Conservation (phyloP, 2,329 filamentous ascomycete species). For the Dryadomyces quercus-mongolicae region DNA sequence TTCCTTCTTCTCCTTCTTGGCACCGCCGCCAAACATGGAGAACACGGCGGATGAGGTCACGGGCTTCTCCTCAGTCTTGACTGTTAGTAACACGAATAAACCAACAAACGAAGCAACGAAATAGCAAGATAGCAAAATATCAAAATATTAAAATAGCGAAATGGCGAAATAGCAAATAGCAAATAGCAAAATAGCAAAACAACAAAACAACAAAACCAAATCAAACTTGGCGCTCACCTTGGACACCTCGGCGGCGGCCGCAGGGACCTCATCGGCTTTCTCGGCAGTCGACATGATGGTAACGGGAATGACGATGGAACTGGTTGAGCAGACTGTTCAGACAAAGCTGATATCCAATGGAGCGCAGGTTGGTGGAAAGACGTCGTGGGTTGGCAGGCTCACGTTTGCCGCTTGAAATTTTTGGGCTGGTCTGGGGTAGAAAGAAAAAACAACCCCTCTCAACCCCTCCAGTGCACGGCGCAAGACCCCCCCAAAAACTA, state of each 20-base stretch:
- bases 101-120: background rate
- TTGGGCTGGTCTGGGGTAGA: conserved; percentile 9
- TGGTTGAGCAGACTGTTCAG: background rate
- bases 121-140: background rate
- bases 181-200: background rate
- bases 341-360: background rate
- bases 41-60: conserved; percentile 61
- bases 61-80: conserved; percentile 20
- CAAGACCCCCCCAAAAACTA: background rate
- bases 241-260: conserved; percentile 16
- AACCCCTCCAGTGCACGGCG: conserved; percentile 2
- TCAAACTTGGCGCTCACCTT: no score
- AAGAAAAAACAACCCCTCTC: conserved; percentile 9
- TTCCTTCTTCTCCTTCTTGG: conserved; percentile 92
- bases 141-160: background rate
- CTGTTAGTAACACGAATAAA: conserved; percentile 9
- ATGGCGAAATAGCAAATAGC: background rate
- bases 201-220: background rate
- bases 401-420: background rate
- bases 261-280: conserved; percentile 17
- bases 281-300: conserved; percentile 20
- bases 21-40: conserved; percentile 97
- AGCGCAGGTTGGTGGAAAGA: background rate
- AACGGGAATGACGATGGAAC: background rate
- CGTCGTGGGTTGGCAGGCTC: background rate